Percentiles rank a stretch among this genome's conserved stretches.
phyloP scores from a whole-genome alignment of 345 rosid species.

The Dimocarpus longan region DNA sequence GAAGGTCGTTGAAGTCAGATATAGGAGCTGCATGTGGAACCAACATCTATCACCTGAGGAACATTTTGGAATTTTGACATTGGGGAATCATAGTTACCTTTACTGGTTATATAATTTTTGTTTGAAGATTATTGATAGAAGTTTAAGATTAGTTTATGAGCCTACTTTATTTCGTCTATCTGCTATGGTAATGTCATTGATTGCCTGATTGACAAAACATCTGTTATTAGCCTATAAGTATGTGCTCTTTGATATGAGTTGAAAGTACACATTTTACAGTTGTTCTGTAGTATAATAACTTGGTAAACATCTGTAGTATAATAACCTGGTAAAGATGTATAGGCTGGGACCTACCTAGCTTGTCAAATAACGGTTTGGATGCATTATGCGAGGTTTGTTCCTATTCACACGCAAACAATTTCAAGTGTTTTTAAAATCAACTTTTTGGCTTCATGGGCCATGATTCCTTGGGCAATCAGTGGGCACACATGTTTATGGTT shows the following conservation, averaged over 20 bases:
- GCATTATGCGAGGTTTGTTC: not conserved
- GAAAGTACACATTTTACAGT: not conserved
- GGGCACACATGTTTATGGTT: not conserved
- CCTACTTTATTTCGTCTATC: not conserved
- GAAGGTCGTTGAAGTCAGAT: constrained; percentile 6
- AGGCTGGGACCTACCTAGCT: not conserved
- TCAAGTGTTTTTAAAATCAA: not conserved
- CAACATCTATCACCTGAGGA: not conserved
- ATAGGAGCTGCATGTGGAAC: not conserved
- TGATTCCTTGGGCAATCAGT: not conserved
- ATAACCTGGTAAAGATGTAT: not conserved
- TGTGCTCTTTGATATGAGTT: not conserved
- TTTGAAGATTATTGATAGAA: not conserved
- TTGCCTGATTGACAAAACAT: not conserved
- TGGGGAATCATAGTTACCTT: constrained; percentile 24
- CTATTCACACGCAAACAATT: not conserved
- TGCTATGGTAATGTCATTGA: not conserved
- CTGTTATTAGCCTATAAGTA: not conserved
- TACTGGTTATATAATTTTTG: not conserved
- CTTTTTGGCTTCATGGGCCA: not conserved
- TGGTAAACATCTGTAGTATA: not conserved
- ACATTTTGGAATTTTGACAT: constrained; percentile 16
- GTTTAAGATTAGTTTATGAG: not conserved
- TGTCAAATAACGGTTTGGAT: too few species aligned
- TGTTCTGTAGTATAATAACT: too few species aligned